Evolutionary conservation across 2,329 filamentous ascomycete genomes (phyloP).

Genomic region (Colletotrichum eremochloae): DNA sequence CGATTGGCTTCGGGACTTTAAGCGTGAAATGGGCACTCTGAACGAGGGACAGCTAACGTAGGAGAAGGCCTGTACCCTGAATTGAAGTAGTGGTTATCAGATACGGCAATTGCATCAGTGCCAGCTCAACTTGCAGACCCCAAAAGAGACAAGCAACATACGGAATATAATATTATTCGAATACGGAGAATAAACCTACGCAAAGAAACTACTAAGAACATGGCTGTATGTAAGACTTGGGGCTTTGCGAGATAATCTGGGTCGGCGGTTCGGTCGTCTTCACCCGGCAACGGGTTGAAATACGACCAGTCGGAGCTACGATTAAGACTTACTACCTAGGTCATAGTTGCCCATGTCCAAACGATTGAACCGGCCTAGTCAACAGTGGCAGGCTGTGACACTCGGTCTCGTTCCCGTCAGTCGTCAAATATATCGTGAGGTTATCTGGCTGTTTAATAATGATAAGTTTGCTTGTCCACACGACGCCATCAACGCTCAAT

Average conservation of each 20-base stretch:
- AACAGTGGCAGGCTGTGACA: not conserved
- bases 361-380: too few relatives aligned
- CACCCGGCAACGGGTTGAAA: not conserved
- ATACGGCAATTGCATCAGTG: not conserved
- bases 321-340: too few relatives aligned
- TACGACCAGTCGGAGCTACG: too few relatives aligned
- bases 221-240: not conserved
- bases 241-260: too few relatives aligned
- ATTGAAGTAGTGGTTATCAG: too few relatives aligned
- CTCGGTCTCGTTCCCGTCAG: not conserved
- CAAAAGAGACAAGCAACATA: not conserved
- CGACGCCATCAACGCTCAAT: too few relatives aligned
- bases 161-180: not conserved
- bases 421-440: not conserved
- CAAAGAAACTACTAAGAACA: not conserved
- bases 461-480: not conserved
- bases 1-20: conserved; percentile 48
- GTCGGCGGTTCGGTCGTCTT: not conserved
- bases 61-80: not conserved
- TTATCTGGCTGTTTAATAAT: too few relatives aligned
- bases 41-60: not conserved
- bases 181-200: not conserved
- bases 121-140: not conserved
- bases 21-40: conserved; percentile 27
- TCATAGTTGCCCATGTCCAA: too few relatives aligned